Percentiles rank a stretch among this genome's conserved stretches.
These are phyloP conservation scores for Apiotrichum porosum DNA, from an alignment of 1,284 basidiomycete genomes.

Conservation along the genomic window DNA sequence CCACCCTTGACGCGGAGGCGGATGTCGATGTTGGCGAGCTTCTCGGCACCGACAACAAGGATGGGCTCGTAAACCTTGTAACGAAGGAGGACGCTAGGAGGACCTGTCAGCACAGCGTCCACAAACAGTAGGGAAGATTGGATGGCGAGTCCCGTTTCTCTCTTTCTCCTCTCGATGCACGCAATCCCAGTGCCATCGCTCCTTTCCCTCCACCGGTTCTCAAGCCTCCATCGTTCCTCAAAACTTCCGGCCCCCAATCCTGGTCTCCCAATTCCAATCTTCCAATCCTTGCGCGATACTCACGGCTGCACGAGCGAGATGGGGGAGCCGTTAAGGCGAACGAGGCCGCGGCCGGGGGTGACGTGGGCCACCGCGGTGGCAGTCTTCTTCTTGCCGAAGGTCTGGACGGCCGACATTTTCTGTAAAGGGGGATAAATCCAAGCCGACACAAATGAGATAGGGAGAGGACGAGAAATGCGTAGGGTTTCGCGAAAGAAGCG, in stretches of 20 bases:
- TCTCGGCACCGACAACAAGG: conserved; percentile 80
- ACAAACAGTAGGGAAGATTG: too few species aligned
- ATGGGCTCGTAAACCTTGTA: conserved; percentile 98
- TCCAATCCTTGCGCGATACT: conserved; percentile 20
- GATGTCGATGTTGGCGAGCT: conserved; percentile 83
- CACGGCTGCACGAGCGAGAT: conserved; percentile 85
- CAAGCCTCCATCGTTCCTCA: not conserved
- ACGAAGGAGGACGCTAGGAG: conserved; percentile 71
- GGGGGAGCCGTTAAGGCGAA: conserved; percentile 95
- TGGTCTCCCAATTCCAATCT: not conserved
- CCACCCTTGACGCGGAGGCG: conserved; percentile 98
- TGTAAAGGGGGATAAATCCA: conserved; percentile 8
- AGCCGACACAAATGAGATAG: too few species aligned
- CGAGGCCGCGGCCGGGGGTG: conserved; percentile 93
- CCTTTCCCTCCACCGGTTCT: too few species aligned
- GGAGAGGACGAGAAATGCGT: not conserved
- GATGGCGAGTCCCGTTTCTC: not conserved
- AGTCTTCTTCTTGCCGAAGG: conserved; percentile 99
- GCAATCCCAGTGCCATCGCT: too few species aligned
- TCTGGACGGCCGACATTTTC: conserved; percentile 68
- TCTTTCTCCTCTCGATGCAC: not conserved
- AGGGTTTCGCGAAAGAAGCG: not conserved
- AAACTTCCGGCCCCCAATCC: not conserved
- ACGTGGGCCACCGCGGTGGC: conserved; percentile 94
- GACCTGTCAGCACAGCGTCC: not conserved